Base-by-base conservation (phyloP, 148 eudicot species). In the Diospyros lotus region DNA sequence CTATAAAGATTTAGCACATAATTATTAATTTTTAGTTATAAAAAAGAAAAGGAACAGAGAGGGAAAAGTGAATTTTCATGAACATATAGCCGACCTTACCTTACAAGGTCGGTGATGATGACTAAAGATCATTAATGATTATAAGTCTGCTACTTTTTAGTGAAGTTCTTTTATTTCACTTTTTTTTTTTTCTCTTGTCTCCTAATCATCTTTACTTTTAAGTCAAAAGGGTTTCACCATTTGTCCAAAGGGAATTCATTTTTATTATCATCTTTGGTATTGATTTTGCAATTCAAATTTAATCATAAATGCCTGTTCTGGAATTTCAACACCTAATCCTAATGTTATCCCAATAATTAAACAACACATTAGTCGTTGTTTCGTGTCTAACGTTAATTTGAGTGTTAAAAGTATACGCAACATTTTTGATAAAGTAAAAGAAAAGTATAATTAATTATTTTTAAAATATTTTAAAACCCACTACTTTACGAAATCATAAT, bases 201-300 rank as follows among this genome's bases (percentile, higher is more conserved):
- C 13, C 13, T 39, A 62, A 70, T 69, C n/a, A 69, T 69, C 42
- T 69, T 69, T 69, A 69, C 43, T 70, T 28, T 40, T 70, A n/a
- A 70, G 52, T 54, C 73, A 70, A 70, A 70, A 70, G 73, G 70
- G 61, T 70, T 28, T 55, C 38, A 39, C 12, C 28, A 70, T 55
- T 70, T 14, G 38, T 70, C 73, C 55, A 40, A 70, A 55, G 42
- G 13, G 18, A 40, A 13, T 48, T 11, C 46, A 40, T 70, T 55
- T 63, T 70, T 8, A 2, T 43, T 51, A 7, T 51, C 58, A 58
- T 69, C 11, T 46, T 8, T 59, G 6, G 5, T 4, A 6, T 38
- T 13, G 43, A 39, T 9, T 41, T 67, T 50, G 71, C 42, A 28
- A 38, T 68, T 58, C 50, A 18, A 50, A 51, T 40, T 8, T 14